These are phyloP conservation scores for Chytriomyces confervae DNA, from an alignment of 192 early-diverging fungal species.

Conservation along the genomic window DNA sequence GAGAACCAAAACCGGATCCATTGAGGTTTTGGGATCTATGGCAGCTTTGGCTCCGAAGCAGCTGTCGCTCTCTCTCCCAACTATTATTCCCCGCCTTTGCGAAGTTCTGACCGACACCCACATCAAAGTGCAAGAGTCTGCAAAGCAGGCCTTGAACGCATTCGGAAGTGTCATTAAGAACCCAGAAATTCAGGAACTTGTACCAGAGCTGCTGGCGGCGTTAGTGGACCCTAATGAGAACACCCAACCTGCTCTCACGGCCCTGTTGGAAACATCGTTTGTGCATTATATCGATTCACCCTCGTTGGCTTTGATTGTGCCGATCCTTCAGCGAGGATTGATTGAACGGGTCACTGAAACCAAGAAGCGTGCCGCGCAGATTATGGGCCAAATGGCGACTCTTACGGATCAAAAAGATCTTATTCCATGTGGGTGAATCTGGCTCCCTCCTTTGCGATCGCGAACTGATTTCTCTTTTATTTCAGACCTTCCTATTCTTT, in stretches of 20 bases:
- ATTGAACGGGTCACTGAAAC: slow-evolving; percentile 84
- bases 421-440: slow-evolving; percentile 58
- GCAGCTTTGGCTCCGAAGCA: slow-evolving; percentile 96
- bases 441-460: neutral
- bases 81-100: slow-evolving; percentile 88
- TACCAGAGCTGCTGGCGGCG: slow-evolving; percentile 84
- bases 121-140: slow-evolving; percentile 84
- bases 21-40: slow-evolving; percentile 95
- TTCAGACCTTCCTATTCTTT: slow-evolving; percentile 73
- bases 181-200: slow-evolving; percentile 93
- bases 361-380: slow-evolving; percentile 96
- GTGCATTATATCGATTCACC: slow-evolving; percentile 99
- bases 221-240: slow-evolving; percentile 87
- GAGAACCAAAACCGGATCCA: slow-evolving; percentile 96
- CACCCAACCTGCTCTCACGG: slow-evolving; percentile 79
- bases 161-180: slow-evolving; percentile 98
- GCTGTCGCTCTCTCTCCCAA: slow-evolving; percentile 85
- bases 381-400: slow-evolving; percentile 97
- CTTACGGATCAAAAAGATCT: slow-evolving; percentile 92
- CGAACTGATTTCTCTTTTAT: neutral
- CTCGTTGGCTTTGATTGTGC: slow-evolving; percentile 91
- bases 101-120: slow-evolving; percentile 95
- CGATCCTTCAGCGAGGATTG: slow-evolving; percentile 92
- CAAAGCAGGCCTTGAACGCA: slow-evolving; percentile 77
- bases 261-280: slow-evolving; percentile 92